Base-by-base conservation (phyloP, 2,329 filamentous ascomycete genomes). In the Tolypocladium tropicale region DNA sequence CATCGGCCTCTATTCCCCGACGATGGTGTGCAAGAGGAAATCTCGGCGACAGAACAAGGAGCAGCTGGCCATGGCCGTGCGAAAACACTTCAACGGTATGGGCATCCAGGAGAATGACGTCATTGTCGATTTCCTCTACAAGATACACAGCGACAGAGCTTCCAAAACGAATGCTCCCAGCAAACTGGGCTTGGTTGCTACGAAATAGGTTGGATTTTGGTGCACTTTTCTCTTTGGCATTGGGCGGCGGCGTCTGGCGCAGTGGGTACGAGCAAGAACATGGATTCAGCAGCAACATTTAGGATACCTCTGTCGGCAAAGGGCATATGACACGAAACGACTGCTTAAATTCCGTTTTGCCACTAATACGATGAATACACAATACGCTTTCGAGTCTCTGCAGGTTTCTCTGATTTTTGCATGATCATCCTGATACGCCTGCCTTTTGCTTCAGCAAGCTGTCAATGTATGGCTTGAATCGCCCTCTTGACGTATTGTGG, bases 51-150 rank as follows among this genome's bases (percentile, higher is more conserved):
- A 91, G 67, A 82, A 80, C 64, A 88, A 88, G 67, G 85, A 90
- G 39, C 81, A 88, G 61, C 76, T 95, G 55, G 86, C 87, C 10
- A 78, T 84, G 61, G 79, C 82, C 2, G 86, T 92, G 52, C 79
- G 89, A 61, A 92, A 90, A 69, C 88, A 94, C 71, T 94, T 94
- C 74, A 94, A 94, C 67, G 84, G 83, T 36, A 78, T 89, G 61
- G 87, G 86, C 18, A 82, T 93, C 43, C 86, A 85, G 61, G 90
- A 95, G 74, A 90, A 86, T 67, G 89, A 94, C 64, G 85, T 91
- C 61, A 87, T 94, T 56, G 87, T 92, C 56, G 87, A 89, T 61
- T 83, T 90, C 67, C 76, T 91, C 59, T 89, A 90, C 76, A 88
- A 84, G 66, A 79, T 89, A 33, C 69, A 69, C 28, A 68, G 68